A percentile compares a stretch with the other conserved stretches of the same genome.
Conservation (phyloP, 768 basidiomycete species). For the Termitomyces heimii region DNA sequence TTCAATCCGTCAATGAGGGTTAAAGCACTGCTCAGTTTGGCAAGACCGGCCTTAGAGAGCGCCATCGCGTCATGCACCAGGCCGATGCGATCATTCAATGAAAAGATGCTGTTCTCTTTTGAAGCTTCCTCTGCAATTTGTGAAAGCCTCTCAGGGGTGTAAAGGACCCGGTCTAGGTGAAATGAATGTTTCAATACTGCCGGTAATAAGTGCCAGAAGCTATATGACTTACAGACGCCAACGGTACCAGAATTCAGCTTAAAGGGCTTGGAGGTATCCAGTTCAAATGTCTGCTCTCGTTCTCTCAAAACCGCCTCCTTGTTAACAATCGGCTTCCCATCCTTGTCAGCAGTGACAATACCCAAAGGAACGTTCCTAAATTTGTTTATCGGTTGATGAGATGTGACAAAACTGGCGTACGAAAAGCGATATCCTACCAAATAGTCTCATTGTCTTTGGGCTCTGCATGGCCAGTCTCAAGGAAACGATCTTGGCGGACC, state of each 20-base stretch:
- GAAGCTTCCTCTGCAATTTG: slow-evolving; percentile 79
- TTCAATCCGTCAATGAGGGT: slow-evolving; percentile 64
- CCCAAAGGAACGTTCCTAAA: slow-evolving; percentile 77
- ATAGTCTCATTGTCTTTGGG: slow-evolving; percentile 83
- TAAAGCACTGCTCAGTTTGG: slow-evolving; percentile 71
- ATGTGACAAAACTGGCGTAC: neutral
- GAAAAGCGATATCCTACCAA: slow-evolving; percentile 43
- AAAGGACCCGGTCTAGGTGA: slow-evolving; percentile 72
- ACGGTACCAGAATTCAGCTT: slow-evolving; percentile 89
- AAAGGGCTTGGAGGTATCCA: slow-evolving; percentile 76
- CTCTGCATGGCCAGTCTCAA: slow-evolving; percentile 76
- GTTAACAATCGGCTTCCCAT: slow-evolving; percentile 56
- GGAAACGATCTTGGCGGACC: slow-evolving; percentile 87
- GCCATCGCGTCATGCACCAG: slow-evolving; percentile 80
- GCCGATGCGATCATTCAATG: slow-evolving; percentile 84
- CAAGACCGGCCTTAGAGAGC: slow-evolving; percentile 75
- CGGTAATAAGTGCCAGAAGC: neutral
- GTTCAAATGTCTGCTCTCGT: slow-evolving; percentile 57
- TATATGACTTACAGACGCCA: slow-evolving; percentile 70
- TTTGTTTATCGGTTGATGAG: neutral
- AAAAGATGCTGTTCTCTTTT: slow-evolving; percentile 48
- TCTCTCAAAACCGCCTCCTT: slow-evolving; percentile 58
- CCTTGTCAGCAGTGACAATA: slow-evolving; percentile 54
- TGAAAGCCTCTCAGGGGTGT: slow-evolving; percentile 71
- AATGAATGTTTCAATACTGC: neutral